A percentile compares a stretch with the other conserved stretches of the same genome.
Evolutionary conservation across 202 grass and related monocot genomes (phyloP).

Genomic region (Bolboschoenoplectus hybrid): DNA sequence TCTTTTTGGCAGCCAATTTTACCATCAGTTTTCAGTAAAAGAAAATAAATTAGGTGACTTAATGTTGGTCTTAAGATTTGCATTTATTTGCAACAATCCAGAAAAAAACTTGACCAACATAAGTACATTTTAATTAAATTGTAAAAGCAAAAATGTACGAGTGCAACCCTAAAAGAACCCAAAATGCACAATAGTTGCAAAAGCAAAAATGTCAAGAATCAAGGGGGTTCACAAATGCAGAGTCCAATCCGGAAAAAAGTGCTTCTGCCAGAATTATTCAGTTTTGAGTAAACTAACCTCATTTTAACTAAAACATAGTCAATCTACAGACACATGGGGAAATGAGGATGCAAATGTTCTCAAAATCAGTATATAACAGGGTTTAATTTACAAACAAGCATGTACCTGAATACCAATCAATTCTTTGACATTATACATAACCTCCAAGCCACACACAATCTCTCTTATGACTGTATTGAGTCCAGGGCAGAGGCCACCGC

Average conservation of each 20-base stretch:
- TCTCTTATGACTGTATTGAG: constrained; percentile 96
- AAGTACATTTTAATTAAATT: not conserved
- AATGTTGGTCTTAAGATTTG: not conserved
- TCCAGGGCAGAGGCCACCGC: constrained; percentile 88
- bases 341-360: not conserved
- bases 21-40: not conserved
- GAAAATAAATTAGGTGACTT: not conserved
- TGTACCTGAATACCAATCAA: constrained; percentile 82
- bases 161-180: not conserved
- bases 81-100: not conserved
- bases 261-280: not conserved
- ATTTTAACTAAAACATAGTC: not conserved
- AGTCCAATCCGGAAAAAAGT: not conserved
- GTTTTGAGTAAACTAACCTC: not conserved
- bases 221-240: not conserved
- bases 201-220: not conserved
- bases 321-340: not conserved
- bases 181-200: not conserved
- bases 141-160: not conserved
- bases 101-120: not conserved
- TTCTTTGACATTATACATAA: constrained; percentile 86
- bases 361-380: not conserved
- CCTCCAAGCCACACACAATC: constrained; percentile 81
- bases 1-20: not conserved
- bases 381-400: not conserved